Evolutionary conservation across 2,329 filamentous ascomycete genomes (phyloP).

Genomic region (Dichotomopilus funicola): DNA sequence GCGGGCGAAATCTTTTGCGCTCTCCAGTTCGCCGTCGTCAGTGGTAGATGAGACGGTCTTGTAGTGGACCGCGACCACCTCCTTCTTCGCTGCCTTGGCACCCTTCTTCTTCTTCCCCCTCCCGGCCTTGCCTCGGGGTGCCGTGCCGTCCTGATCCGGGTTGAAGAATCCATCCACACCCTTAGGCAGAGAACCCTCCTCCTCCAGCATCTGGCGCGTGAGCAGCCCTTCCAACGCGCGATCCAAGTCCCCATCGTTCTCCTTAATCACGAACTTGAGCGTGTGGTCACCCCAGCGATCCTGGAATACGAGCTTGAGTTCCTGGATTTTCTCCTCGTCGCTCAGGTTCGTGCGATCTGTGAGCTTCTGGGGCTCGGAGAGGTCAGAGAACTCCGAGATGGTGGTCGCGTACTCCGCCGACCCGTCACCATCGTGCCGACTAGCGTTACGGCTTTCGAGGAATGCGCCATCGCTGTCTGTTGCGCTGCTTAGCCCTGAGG

Average conservation of each 20-base stretch:
- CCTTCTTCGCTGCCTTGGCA: slow-evolving; percentile 8
- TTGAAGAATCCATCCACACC: slow-evolving; percentile 77
- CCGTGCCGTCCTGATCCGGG: slow-evolving; percentile 34
- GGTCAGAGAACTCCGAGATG: slow-evolving; percentile 19
- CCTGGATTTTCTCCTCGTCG: slow-evolving; percentile 54
- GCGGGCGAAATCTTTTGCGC: slow-evolving; percentile 16
- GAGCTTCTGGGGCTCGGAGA: slow-evolving; percentile 23
- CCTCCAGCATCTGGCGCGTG: slow-evolving; percentile 70
- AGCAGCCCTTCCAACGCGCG: slow-evolving; percentile 73
- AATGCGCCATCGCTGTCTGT: slow-evolving; percentile 20
- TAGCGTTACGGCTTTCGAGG: slow-evolving; percentile 15
- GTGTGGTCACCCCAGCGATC: slow-evolving; percentile 55
- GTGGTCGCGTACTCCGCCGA: slow-evolving; percentile 16
- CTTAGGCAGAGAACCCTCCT: slow-evolving; percentile 56
- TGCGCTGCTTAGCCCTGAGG: slow-evolving; percentile 59
- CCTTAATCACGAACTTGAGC: slow-evolving; percentile 60
- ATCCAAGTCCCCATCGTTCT: slow-evolving; percentile 60
- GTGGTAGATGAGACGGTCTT: slow-evolving; percentile 15
- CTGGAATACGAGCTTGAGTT: slow-evolving; percentile 66
- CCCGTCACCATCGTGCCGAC: slow-evolving; percentile 15
- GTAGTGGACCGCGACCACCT: slow-evolving; percentile 22
- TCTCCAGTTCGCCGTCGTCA: slow-evolving; percentile 19
- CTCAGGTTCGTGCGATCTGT: slow-evolving; percentile 29
- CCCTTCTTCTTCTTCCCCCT: slow-evolving; percentile 5
- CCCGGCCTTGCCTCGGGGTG: slow-evolving; percentile 29